Evolutionary conservation across 306 rosid genomes (phyloP).

Genomic region (Hippophae rhamnoides): DNA sequence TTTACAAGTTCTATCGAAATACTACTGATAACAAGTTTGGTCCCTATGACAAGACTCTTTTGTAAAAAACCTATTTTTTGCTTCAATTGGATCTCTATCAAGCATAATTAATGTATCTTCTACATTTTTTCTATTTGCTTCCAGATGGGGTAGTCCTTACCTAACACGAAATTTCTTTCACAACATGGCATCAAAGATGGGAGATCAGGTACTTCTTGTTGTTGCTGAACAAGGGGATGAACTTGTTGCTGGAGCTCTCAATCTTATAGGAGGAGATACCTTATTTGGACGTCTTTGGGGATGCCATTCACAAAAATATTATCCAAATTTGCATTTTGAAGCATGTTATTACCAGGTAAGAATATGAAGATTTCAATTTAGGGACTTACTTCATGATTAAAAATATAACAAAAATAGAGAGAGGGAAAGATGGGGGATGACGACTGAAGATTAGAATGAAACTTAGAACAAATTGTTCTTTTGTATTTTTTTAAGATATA

Average conservation of each 20-base stretch:
- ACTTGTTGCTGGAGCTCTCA: constrained; percentile 89
- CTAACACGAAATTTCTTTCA: constrained; percentile 83
- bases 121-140: constrained; percentile 16
- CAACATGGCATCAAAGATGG: constrained; percentile 77
- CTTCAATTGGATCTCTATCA: not conserved
- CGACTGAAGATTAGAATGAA: too few relatives aligned
- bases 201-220: constrained; percentile 71
- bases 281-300: constrained; percentile 95
- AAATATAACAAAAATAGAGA: too few relatives aligned
- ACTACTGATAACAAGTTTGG: constrained; percentile 86
- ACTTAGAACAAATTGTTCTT: too few relatives aligned
- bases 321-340: constrained; percentile 91
- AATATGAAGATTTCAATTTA: not conserved
- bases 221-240: constrained; percentile 82
- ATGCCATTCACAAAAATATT: constrained; percentile 56
- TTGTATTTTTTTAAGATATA: too few relatives aligned
- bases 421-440: too few relatives aligned
- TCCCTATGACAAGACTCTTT: constrained; percentile 10
- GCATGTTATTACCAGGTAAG: constrained; percentile 94
- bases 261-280: constrained; percentile 91
- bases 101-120: constrained; percentile 7
- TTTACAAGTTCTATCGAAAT: constrained; percentile 75
- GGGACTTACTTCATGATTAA: too few relatives aligned
- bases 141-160: constrained; percentile 95
- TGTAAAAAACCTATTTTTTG: not conserved